Conservation (phyloP, 768 basidiomycete genomes). For the Naganishia vaughanmartiniae region DNA sequence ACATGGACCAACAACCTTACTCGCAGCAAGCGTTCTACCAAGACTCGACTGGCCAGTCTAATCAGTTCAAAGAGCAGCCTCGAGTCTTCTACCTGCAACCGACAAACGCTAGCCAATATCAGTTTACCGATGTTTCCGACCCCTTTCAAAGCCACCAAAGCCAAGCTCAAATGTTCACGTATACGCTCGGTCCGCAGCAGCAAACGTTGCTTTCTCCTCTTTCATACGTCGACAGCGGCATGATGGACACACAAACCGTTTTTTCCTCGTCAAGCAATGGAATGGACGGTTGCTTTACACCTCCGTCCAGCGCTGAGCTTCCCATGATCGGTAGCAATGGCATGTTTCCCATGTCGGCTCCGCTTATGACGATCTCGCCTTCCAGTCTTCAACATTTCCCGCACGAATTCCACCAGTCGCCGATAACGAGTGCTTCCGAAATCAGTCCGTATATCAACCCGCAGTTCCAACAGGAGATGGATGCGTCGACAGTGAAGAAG, state of each 20-base stretch:
- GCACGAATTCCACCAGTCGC: background rate
- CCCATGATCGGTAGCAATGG: conserved; percentile 14
- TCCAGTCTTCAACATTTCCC: conserved; percentile 5
- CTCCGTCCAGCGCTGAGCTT: background rate
- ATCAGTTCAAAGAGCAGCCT: conserved; percentile 11
- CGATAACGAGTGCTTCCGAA: background rate
- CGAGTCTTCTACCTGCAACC: conserved; percentile 10
- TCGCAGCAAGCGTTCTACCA: conserved; percentile 4
- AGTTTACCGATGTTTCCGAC: background rate
- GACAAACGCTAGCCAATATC: background rate
- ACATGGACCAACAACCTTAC: conserved; percentile 3
- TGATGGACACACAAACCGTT: background rate
- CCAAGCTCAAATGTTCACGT: conserved; percentile 2
- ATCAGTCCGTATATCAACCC: background rate
- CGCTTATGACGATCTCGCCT: conserved; percentile 19
- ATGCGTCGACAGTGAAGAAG: background rate
- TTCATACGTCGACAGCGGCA: background rate
- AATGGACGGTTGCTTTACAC: background rate
- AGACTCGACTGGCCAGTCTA: conserved; percentile 2
- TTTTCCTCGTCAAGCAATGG: background rate
- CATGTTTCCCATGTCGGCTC: background rate
- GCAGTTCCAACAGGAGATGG: background rate
- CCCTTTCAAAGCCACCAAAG: background rate
- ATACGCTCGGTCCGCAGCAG: conserved; percentile 3
- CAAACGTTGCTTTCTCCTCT: background rate